Percentiles rank a stretch among this genome's conserved stretches.
Evolutionary conservation across 2,329 filamentous ascomycete species (phyloP).

Genomic region (Xylariales sp.): DNA sequence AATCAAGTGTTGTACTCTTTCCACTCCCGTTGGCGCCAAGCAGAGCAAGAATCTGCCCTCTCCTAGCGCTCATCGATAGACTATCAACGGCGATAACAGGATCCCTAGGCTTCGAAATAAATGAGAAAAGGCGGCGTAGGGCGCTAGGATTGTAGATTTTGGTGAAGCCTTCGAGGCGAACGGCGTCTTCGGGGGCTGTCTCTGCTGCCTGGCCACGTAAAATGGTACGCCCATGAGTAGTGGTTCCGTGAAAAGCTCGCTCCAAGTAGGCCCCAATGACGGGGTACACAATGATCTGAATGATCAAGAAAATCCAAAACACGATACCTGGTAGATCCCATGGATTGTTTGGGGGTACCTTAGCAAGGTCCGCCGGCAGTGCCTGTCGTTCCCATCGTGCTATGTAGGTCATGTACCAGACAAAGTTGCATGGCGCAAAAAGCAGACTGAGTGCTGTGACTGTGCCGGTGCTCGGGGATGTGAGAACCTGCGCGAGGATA

Average conservation of each 20-base stretch:
- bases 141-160: constrained; percentile 80
- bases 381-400: constrained; percentile 79
- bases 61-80: constrained; percentile 75
- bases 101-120: constrained; percentile 62
- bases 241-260: constrained; percentile 78
- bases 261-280: constrained; percentile 81
- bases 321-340: constrained; percentile 79
- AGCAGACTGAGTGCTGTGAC: constrained; percentile 78
- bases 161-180: constrained; percentile 77
- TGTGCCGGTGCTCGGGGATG: constrained; percentile 68
- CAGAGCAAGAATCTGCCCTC: constrained; percentile 86
- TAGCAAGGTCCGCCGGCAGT: constrained; percentile 68
- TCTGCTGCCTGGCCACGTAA: constrained; percentile 50
- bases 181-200: constrained; percentile 61
- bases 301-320: constrained; percentile 79
- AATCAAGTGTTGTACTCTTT: constrained; percentile 89
- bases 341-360: constrained; percentile 71
- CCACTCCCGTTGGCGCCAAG: constrained; percentile 91
- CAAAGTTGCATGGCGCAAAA: constrained; percentile 89
- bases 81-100: constrained; percentile 83
- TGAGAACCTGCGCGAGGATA: constrained; percentile 82
- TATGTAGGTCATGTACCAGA: constrained; percentile 80
- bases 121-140: constrained; percentile 65
- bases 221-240: constrained; percentile 69
- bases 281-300: constrained; percentile 84